phyloP scores from a whole-genome alignment of 371 early-diverging fungal species.

The Mortierella sp. region DNA sequence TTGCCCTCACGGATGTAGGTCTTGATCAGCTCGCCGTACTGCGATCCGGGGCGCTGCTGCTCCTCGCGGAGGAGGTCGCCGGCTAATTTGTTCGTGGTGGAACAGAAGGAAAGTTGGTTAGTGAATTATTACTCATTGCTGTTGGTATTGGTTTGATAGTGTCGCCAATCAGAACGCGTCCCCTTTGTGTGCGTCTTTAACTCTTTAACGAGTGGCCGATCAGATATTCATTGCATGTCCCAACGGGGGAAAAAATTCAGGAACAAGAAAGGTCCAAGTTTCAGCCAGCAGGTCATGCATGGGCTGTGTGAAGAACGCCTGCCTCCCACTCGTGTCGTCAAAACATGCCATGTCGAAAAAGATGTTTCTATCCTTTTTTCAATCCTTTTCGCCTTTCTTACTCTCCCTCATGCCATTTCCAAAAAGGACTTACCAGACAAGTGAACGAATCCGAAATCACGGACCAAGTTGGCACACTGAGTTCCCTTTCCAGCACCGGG shows the following conservation, averaged over 20 bases:
- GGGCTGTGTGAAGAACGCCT: background rate
- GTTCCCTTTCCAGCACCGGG: slow-evolving; percentile 97
- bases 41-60: slow-evolving; percentile 85
- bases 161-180: slow-evolving; percentile 9
- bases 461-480: slow-evolving; percentile 88
- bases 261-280: background rate
- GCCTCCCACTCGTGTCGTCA: background rate
- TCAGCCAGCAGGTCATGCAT: background rate
- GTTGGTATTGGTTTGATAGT: background rate
- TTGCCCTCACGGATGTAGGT: slow-evolving; percentile 92
- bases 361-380: background rate
- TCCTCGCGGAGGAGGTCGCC: slow-evolving; percentile 97
- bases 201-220: background rate
- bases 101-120: background rate
- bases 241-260: background rate
- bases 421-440: slow-evolving; percentile 78
- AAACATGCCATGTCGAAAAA: background rate
- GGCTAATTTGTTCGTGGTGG: slow-evolving; percentile 64
- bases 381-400: background rate
- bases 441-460: slow-evolving; percentile 95
- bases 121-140: background rate
- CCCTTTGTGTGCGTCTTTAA: background rate
- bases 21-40: slow-evolving; percentile 92
- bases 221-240: slow-evolving; percentile 3
- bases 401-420: background rate